Base-by-base conservation (phyloP, 768 basidiomycete genomes). In the Podaxis sp. region DNA sequence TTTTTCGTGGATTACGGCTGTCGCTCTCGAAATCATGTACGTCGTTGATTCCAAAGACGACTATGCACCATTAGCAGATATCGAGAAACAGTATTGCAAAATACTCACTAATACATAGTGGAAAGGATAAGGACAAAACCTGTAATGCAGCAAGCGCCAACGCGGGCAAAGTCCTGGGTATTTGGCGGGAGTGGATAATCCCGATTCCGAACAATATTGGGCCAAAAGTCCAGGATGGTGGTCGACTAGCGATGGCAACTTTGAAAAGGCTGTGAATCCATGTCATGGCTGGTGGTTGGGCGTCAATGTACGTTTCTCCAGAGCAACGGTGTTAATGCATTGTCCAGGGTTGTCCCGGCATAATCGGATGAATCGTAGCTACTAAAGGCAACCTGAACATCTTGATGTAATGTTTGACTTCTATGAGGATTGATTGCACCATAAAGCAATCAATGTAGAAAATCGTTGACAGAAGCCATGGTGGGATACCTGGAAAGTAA, bases 31-130 rank as follows among this genome's bases (percentile, higher is more conserved):
- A 67, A 29, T 67, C 66, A n/a, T 65, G 54, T 6, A 67, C 59
- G 29, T 67, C 66, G 33, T 65, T 67, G 3, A 67, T 62, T 17
- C 66, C 66, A 43, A 67, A 67, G 4, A 65, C 46, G n/a, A 67
- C 66, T 67, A 13, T 50, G 55, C 61, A 0, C 3, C 13, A 33
- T 37, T 8, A 53, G 51, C 33, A 7, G n/a, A n/a, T 29, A 12
- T 7, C 3, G 13, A 43, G 5, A 8, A 43, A 17, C 33, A 15
- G 2, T 37, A 22, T 17, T 15, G 19, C 19, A 12, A 38, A 36
- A 37, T 1, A 62, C 59, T 52, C n/a, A 65, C 64, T 58, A 3
- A 62, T 61, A 17, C 24, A 53, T 36, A 61, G 55, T 24, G 59
- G 64, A 24, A 57, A 53, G 24, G 55, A 57, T 15, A 65, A 37